Evolutionary conservation across 306 rosid species (phyloP).

Genomic region (Corylus heterophylla): DNA sequence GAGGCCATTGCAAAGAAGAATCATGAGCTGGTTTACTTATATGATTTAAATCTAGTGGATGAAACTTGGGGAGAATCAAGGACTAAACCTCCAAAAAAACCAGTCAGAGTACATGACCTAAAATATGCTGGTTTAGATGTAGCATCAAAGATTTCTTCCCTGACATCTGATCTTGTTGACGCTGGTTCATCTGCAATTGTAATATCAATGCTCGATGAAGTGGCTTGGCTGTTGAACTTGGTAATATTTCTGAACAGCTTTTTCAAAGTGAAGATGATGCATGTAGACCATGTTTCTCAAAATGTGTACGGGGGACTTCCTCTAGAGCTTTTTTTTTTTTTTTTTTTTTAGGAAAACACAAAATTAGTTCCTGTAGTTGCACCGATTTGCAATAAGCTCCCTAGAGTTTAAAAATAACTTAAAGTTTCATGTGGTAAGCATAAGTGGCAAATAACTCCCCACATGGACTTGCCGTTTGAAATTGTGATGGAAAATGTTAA

Average conservation of each 20-base stretch:
- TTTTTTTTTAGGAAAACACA: neutral
- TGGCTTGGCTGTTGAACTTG: conserved; percentile 96
- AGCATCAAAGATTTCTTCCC: conserved; percentile 63
- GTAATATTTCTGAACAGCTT: conserved; percentile 43
- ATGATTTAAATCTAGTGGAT: conserved; percentile 79
- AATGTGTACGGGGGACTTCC: neutral
- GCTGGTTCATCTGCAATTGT: conserved; percentile 84
- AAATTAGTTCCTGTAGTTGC: too few species aligned
- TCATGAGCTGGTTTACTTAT: conserved; percentile 76
- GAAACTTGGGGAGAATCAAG: conserved; percentile 82
- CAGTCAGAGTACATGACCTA: conserved; percentile 73
- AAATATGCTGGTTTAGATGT: conserved; percentile 89
- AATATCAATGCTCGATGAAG: conserved; percentile 89
- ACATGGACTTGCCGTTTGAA: too few species aligned
- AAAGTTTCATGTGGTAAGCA: too few species aligned
- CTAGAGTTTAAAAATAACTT: too few species aligned
- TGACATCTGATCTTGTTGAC: conserved; percentile 69
- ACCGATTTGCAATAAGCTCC: too few species aligned
- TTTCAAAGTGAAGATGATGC: conserved; percentile 12
- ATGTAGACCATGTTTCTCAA: conserved; percentile 16
- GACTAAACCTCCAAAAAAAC: conserved; percentile 64
- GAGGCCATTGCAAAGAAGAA: conserved; percentile 65
- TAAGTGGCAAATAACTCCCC: too few species aligned
- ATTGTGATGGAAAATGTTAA: too few species aligned
- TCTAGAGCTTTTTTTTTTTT: neutral